Percentiles rank a stretch among this genome's conserved stretches.
phyloP scores from a whole-genome alignment of 2,329 filamentous ascomycete genomes.

The Exophiala viscosa region DNA sequence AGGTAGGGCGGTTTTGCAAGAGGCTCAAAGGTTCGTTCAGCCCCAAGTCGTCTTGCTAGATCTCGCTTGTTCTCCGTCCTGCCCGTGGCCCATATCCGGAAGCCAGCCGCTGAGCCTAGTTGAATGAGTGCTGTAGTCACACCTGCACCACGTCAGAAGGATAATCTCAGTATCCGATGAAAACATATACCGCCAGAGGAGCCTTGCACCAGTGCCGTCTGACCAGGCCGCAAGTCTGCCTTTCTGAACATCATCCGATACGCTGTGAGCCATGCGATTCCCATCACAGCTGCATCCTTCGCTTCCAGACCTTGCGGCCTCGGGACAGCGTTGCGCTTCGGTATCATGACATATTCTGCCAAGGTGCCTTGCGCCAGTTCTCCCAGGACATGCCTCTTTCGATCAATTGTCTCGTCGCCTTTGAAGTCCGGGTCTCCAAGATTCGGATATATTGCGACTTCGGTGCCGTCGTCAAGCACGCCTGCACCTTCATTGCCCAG shows the following conservation, averaged over 20 bases:
- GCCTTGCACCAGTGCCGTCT: conserved; percentile 19
- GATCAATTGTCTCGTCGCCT: conserved; percentile 19
- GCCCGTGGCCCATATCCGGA: conserved; percentile 18
- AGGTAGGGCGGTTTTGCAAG: conserved; percentile 10
- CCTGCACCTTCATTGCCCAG: conserved; percentile 21
- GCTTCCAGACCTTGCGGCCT: conserved; percentile 13
- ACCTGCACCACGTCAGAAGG: conserved; percentile 3
- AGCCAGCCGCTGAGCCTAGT: conserved; percentile 17
- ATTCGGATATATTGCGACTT: conserved; percentile 16
- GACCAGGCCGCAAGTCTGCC: conserved; percentile 13
- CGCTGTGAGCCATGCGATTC: conserved; percentile 20
- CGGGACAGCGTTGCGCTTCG: conserved; percentile 15
- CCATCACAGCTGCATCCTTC: conserved; percentile 16
- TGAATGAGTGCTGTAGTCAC: conserved; percentile 20
- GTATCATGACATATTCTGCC: conserved; percentile 17
- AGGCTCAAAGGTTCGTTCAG: conserved; percentile 17
- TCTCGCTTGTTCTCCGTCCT: conserved; percentile 15
- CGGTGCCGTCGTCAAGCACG: conserved; percentile 17
- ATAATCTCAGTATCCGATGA: background rate
- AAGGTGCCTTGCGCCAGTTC: conserved; percentile 18
- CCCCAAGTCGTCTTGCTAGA: conserved; percentile 9
- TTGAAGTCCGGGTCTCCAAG: conserved; percentile 19
- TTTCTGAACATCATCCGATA: conserved; percentile 19
- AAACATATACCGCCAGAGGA: conserved; percentile 17
- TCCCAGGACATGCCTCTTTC: conserved; percentile 16